Evolutionary conservation across 225 moss, liverwort and hornwort species (phyloP).

Genomic region (Ulota crispa): DNA sequence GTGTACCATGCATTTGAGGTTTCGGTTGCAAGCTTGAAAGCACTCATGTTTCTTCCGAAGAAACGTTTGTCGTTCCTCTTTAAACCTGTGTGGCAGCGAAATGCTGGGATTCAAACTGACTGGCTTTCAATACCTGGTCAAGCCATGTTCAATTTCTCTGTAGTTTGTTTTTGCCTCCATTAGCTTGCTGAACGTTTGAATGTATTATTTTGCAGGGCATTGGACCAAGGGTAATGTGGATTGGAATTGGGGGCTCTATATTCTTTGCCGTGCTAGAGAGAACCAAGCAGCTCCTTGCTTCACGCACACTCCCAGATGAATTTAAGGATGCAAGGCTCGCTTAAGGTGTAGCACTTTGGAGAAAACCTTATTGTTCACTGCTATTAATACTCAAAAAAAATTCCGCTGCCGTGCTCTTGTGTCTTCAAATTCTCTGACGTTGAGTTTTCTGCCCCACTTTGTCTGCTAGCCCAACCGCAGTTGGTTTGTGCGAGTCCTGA

Average conservation of each 20-base stretch:
- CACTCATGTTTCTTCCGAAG: neutral
- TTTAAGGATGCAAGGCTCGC: conserved; percentile 57
- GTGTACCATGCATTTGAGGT: neutral
- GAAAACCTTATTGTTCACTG: conserved; percentile 8
- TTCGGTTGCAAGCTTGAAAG: neutral
- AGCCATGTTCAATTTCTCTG: neutral
- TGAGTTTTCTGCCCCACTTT: conserved; percentile 6
- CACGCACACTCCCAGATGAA: conserved; percentile 36
- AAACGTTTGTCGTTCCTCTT: neutral
- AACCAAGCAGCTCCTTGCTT: conserved; percentile 74
- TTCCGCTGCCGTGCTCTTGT: neutral
- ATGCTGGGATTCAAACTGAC: neutral
- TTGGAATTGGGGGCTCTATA: conserved; percentile 96
- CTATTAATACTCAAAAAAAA: neutral
- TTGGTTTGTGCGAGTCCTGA: neutral
- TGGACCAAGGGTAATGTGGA: conserved; percentile 99
- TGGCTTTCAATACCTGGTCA: neutral
- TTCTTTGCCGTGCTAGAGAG: conserved; percentile 97
- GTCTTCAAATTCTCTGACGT: neutral
- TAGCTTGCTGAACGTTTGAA: conserved; percentile 5
- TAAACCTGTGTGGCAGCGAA: neutral
- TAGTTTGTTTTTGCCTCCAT: neutral
- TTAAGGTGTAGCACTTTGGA: conserved; percentile 29
- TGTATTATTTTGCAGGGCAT: conserved; percentile 61
- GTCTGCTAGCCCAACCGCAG: neutral